Percentiles rank a stretch among this genome's conserved stretches.
These are phyloP conservation scores for Botrytis deweyae DNA, from an alignment of 2,329 filamentous ascomycete species.

Conservation along the genomic window DNA sequence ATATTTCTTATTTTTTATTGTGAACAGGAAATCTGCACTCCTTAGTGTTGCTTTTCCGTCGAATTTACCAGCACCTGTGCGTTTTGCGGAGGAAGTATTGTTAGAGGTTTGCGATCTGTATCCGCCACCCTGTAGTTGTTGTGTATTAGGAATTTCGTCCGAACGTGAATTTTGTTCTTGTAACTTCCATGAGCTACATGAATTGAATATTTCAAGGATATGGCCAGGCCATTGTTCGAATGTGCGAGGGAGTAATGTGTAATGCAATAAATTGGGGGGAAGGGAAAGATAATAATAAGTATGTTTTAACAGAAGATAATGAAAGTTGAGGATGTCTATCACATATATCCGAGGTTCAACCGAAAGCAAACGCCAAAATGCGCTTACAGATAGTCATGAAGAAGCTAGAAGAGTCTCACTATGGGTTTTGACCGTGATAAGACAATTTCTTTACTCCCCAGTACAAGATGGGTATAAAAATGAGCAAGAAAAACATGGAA, in stretches of 20 bases:
- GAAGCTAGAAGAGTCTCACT: neutral
- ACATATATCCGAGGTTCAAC: neutral
- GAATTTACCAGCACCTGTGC: neutral
- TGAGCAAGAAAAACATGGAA: too few species aligned
- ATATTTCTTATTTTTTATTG: neutral
- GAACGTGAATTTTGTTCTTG: conserved; percentile 5
- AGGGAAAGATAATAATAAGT: neutral
- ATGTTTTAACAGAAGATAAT: neutral
- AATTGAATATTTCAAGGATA: conserved; percentile 34
- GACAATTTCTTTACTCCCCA: neutral
- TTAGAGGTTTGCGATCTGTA: neutral
- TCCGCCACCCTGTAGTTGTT: neutral
- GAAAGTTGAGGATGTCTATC: neutral
- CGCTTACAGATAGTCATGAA: neutral
- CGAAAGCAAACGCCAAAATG: neutral
- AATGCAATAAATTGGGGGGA: neutral
- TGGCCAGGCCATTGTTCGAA: conserved; percentile 37
- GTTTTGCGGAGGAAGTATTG: neutral
- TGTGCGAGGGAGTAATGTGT: neutral
- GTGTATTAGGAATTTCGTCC: neutral
- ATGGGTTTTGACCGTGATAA: neutral
- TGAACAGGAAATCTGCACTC: neutral
- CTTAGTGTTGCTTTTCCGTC: neutral
- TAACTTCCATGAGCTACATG: conserved; percentile 10
- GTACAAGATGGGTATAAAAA: neutral